Evolutionary conservation across 176 grass and related monocot species (phyloP).

Genomic region (Triticum aestivum): DNA sequence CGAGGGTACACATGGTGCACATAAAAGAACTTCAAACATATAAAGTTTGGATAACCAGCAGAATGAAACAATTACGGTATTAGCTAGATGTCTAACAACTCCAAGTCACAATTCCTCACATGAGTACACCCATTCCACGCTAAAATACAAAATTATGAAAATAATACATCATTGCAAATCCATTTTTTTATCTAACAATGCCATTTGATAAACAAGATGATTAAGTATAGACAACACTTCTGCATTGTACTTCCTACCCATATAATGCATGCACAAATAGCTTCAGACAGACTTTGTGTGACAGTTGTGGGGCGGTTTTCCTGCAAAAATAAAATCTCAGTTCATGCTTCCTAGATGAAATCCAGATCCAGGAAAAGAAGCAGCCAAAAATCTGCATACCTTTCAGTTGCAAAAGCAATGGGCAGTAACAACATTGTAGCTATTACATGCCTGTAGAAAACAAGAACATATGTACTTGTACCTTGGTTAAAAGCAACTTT

Average conservation of each 20-base stretch:
- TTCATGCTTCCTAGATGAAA: neutral
- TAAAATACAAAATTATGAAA: neutral
- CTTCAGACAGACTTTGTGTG: constrained; percentile 30
- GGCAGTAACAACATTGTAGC: constrained; percentile 25
- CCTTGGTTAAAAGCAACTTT: constrained; percentile 37
- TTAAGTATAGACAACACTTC: neutral
- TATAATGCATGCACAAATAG: constrained; percentile 34
- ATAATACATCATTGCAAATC: neutral
- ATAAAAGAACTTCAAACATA: neutral
- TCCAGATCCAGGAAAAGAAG: neutral
- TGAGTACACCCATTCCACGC: neutral
- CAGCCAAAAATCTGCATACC: constrained; percentile 27
- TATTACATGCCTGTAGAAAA: constrained; percentile 45
- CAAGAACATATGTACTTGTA: constrained; percentile 41
- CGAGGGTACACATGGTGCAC: neutral
- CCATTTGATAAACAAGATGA: neutral
- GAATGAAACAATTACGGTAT: neutral
- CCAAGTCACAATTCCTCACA: neutral
- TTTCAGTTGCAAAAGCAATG: constrained; percentile 34
- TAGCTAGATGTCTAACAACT: neutral
- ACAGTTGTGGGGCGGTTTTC: constrained; percentile 24
- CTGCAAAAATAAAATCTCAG: constrained; percentile 31
- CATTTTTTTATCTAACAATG: neutral
- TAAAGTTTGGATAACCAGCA: neutral
- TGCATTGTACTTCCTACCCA: constrained; percentile 21